phyloP scores from a whole-genome alignment of 2,329 filamentous ascomycete genomes.

The Sclerotinia subarctica region DNA sequence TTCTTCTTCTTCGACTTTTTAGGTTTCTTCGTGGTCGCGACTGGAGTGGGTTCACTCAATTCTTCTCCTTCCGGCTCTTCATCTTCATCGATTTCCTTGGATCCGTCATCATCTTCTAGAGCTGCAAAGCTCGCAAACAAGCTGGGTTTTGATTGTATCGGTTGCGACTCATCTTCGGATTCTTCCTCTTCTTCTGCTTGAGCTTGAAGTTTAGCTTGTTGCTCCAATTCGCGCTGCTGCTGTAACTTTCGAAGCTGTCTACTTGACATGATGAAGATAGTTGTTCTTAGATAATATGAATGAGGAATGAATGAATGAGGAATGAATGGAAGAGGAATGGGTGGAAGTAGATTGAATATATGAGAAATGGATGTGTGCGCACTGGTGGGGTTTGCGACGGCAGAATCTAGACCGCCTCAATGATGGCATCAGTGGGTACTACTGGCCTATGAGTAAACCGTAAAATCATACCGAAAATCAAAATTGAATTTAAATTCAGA shows the following conservation, averaged over 20 bases:
- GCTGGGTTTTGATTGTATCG: slow-evolving; percentile 45
- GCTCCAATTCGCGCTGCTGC: slow-evolving; percentile 38
- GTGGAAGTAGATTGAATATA: not conserved
- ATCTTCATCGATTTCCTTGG: slow-evolving; percentile 35
- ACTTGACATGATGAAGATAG: slow-evolving; percentile 36
- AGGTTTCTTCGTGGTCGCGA: slow-evolving; percentile 41
- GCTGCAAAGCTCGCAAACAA: slow-evolving; percentile 53
- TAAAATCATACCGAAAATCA: too few relatives aligned
- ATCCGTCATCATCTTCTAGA: slow-evolving; percentile 40
- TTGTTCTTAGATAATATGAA: not conserved
- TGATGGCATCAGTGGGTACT: too few relatives aligned
- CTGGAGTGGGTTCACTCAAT: slow-evolving; percentile 36
- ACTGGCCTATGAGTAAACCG: too few relatives aligned
- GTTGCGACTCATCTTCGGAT: slow-evolving; percentile 33
- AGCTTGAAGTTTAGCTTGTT: slow-evolving; percentile 26
- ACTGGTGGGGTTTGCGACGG: too few relatives aligned
- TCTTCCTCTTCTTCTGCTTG: slow-evolving; percentile 34
- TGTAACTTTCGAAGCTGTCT: slow-evolving; percentile 40
- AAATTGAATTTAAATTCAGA: too few relatives aligned
- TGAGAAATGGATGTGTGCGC: too few relatives aligned
- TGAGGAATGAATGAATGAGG: too few relatives aligned
- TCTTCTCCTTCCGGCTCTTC: slow-evolving; percentile 38
- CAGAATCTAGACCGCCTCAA: too few relatives aligned
- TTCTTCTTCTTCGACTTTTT: slow-evolving; percentile 56
- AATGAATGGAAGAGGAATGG: too few relatives aligned